These are phyloP conservation scores for Anthoceros angustus DNA, from an alignment of 225 moss, liverwort and hornwort species.

Conservation along the genomic window DNA sequence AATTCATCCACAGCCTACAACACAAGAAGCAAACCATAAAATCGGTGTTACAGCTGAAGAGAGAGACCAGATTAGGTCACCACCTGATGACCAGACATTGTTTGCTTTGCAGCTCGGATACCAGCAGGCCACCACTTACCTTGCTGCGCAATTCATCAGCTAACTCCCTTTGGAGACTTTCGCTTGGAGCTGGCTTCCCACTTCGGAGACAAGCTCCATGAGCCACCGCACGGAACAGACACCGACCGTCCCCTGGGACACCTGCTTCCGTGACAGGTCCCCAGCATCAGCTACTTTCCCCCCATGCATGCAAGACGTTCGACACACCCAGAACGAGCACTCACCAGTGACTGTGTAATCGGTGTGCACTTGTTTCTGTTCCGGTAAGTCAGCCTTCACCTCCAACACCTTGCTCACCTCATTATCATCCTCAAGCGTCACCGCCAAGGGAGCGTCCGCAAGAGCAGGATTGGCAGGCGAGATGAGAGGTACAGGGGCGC, in stretches of 20 bases:
- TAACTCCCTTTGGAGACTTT: constrained; percentile 51
- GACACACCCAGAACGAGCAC: too few relatives aligned
- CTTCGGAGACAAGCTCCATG: constrained; percentile 59
- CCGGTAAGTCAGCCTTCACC: not conserved
- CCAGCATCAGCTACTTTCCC: too few relatives aligned
- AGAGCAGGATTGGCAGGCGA: not conserved
- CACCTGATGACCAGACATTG: too few relatives aligned
- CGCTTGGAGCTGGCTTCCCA: constrained; percentile 48
- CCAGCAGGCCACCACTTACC: constrained; percentile 9
- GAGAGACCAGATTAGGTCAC: not conserved
- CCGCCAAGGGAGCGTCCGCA: not conserved
- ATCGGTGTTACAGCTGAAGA: not conserved
- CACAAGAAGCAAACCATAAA: not conserved
- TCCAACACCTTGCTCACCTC: not conserved
- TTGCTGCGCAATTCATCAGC: constrained; percentile 71
- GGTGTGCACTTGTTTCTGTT: not conserved
- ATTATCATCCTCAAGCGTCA: not conserved
- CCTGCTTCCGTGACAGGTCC: constrained; percentile 24
- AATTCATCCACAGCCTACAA: constrained; percentile 66
- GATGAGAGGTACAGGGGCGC: not conserved
- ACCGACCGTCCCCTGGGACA: constrained; percentile 91
- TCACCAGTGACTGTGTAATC: not conserved
- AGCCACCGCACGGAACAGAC: constrained; percentile 86
- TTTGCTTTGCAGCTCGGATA: not conserved
- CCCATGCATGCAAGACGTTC: too few relatives aligned